Percentiles rank a stretch among this genome's conserved stretches.
Conservation (phyloP, 257 asterid species). For the Nemophila menziesii region DNA sequence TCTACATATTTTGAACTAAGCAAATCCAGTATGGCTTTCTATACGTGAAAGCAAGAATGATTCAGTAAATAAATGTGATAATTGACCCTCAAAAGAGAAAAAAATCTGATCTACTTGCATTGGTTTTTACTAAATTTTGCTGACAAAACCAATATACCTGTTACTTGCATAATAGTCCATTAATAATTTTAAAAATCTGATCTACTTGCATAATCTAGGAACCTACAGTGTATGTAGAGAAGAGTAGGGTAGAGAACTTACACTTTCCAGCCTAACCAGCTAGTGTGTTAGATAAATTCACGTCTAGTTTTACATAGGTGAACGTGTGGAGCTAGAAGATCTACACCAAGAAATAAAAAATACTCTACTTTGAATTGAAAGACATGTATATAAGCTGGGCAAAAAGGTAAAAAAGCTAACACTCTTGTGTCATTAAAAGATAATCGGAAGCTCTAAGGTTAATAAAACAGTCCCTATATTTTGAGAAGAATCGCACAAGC, state of each 20-base stretch:
- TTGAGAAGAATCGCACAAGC: constrained; percentile 47
- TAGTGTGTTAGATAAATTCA: constrained; percentile 55
- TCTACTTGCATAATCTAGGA: neutral
- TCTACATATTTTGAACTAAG: too few relatives aligned
- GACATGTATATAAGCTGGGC: neutral
- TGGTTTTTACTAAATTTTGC: too few relatives aligned
- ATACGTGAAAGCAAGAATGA: too few relatives aligned
- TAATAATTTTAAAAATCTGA: too few relatives aligned
- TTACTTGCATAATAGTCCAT: too few relatives aligned
- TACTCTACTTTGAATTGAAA: neutral
- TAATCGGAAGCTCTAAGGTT: constrained; percentile 53
- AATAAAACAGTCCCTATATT: constrained; percentile 56
- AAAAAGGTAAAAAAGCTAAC: constrained; percentile 19
- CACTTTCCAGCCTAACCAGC: constrained; percentile 75
- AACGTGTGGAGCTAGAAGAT: constrained; percentile 56
- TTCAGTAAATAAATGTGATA: too few relatives aligned
- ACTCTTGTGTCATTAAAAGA: constrained; percentile 53
- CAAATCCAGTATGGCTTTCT: too few relatives aligned
- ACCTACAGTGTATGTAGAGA: too few relatives aligned
- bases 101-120: too few relatives aligned
- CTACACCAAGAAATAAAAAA: constrained; percentile 30
- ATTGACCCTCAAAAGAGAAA: too few relatives aligned
- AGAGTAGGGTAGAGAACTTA: constrained; percentile 35
- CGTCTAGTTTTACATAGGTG: constrained; percentile 36
- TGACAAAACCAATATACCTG: too few relatives aligned